phyloP scores from a whole-genome alignment of 2,329 filamentous ascomycete genomes.

The Stachybotrys chlorohalonatus region DNA sequence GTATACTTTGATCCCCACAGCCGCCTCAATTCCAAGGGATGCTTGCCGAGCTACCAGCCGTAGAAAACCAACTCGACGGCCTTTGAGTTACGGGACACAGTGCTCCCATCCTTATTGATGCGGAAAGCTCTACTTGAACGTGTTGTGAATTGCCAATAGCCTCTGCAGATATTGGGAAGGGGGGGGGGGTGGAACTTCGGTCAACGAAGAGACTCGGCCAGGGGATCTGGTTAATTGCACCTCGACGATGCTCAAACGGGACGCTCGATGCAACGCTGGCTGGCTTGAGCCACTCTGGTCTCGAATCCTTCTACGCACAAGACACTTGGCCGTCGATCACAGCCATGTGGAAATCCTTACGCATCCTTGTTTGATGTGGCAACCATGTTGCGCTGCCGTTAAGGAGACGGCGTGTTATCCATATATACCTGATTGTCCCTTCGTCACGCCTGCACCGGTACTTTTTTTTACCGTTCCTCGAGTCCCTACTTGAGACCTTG shows the following conservation, averaged over 20 bases:
- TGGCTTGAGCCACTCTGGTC: neutral
- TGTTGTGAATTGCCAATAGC: too few species aligned
- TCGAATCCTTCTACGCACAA: neutral
- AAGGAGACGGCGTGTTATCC: neutral
- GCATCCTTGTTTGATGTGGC: neutral
- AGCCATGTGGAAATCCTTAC: neutral
- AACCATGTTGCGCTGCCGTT: neutral
- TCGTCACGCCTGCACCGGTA: neutral
- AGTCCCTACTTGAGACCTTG: neutral
- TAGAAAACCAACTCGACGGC: too few species aligned
- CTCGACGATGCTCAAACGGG: neutral
- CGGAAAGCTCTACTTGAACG: too few species aligned
- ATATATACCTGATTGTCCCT: neutral
- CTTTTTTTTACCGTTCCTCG: neutral
- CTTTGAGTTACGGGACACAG: too few species aligned
- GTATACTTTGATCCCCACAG: too few species aligned
- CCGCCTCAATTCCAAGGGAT: too few species aligned
- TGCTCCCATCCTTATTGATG: too few species aligned
- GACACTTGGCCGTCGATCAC: neutral
- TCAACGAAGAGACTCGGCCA: neutral
- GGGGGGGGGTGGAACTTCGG: neutral
- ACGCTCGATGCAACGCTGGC: neutral
- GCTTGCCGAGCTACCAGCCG: too few species aligned
- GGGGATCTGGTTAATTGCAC: neutral
- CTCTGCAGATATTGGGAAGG: neutral